A percentile compares a stretch with the other conserved stretches of the same genome.
Conservation (phyloP, 176 grass and related monocot genomes). For the Carex cristatella region DNA sequence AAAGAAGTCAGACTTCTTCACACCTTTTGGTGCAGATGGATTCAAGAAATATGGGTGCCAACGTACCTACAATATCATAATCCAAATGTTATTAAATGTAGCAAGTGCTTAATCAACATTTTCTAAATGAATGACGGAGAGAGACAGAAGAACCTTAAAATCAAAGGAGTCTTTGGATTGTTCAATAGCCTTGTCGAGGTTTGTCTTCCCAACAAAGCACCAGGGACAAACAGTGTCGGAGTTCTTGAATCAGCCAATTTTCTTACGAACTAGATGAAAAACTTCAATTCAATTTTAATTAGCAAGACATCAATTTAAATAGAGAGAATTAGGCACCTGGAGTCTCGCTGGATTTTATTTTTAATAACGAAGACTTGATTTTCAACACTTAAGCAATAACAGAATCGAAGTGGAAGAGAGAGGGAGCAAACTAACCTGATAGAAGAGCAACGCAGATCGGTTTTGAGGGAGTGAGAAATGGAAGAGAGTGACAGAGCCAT, state of each 20-base stretch:
- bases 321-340: background rate
- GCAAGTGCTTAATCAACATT: background rate
- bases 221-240: constrained; percentile 94
- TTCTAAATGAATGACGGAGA: background rate
- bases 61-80: constrained; percentile 39
- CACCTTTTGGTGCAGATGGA: constrained; percentile 67
- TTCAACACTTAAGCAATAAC: no score
- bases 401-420: no score
- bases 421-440: no score
- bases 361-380: no score
- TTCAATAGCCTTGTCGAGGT: constrained; percentile 83
- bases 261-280: constrained; percentile 33
- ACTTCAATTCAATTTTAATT: constrained; percentile 3
- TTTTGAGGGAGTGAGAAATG: no score
- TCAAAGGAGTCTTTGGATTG: constrained; percentile 62
- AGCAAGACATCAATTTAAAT: background rate
- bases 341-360: background rate
- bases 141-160: constrained; percentile 60
- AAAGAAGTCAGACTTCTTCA: constrained; percentile 66
- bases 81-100: background rate
- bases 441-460: no score
- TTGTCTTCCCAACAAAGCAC: constrained; percentile 89
- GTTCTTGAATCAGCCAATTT: constrained; percentile 59
- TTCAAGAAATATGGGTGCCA: constrained; percentile 95
- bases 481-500: no score